Conservation (phyloP, 2,329 filamentous ascomycete genomes). For the Polychaeton citri region DNA sequence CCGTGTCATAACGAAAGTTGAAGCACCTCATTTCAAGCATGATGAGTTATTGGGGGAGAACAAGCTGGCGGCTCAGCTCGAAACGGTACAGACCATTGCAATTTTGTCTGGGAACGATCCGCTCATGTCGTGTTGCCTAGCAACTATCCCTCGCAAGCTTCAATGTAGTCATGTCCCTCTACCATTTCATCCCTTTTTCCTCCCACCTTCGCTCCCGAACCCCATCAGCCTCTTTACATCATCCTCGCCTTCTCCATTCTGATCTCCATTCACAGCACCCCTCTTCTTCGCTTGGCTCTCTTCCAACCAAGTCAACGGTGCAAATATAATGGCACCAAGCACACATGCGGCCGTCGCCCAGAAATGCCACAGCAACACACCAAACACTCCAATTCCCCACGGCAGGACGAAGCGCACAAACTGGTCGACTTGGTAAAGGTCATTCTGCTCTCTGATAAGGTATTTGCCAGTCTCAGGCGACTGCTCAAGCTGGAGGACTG, state of each 20-base stretch:
- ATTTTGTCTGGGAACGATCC: too few relatives aligned
- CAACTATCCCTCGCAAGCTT: too few relatives aligned
- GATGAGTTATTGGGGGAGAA: too few relatives aligned
- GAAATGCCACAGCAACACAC: slow-evolving; percentile 51
- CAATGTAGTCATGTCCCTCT: background rate
- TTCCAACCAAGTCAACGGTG: slow-evolving; percentile 38
- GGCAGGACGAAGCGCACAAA: slow-evolving; percentile 60
- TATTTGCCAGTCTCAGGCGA: slow-evolving; percentile 35
- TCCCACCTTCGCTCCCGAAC: background rate
- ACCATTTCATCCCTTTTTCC: background rate
- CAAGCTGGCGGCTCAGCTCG: too few relatives aligned
- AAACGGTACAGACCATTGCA: too few relatives aligned
- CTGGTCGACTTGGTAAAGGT: slow-evolving; percentile 68
- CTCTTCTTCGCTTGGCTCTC: slow-evolving; percentile 17
- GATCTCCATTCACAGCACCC: background rate
- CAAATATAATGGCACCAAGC: slow-evolving; percentile 39
- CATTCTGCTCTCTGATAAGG: slow-evolving; percentile 64
- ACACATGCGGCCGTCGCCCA: slow-evolving; percentile 53
- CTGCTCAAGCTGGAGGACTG: slow-evolving; percentile 16
- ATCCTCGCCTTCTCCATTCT: slow-evolving; percentile 1
- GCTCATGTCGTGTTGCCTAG: too few relatives aligned
- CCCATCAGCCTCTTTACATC: slow-evolving; percentile 3
- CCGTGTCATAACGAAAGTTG: too few relatives aligned
- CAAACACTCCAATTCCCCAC: slow-evolving; percentile 28
- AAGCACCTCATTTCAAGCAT: too few relatives aligned